These are phyloP conservation scores for Hypoxylon fragiforme DNA, from an alignment of 495 filamentous ascomycete genomes.

Conservation along the genomic window DNA sequence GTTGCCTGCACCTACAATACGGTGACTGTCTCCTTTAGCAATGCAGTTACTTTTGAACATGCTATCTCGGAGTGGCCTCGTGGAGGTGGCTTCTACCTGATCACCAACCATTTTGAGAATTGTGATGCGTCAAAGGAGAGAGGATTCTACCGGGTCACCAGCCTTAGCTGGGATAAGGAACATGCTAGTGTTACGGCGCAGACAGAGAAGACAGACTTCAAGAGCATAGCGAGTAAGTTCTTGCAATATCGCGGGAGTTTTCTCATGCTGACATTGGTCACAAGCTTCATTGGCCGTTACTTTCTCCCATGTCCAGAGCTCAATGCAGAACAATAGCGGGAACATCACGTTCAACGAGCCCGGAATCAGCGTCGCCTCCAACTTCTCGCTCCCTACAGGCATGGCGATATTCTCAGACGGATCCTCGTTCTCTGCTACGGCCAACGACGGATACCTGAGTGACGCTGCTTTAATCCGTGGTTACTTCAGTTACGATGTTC, in stretches of 20 bases:
- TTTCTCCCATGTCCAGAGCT: conserved; percentile 29
- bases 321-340: conserved; percentile 13
- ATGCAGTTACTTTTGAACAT: conserved; percentile 23
- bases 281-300: conserved; percentile 17
- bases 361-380: conserved; percentile 28
- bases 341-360: conserved; percentile 34
- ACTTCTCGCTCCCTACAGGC: conserved; percentile 30
- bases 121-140: conserved; percentile 34
- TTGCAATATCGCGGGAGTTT: neutral
- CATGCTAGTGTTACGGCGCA: conserved; percentile 20
- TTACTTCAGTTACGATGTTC: conserved; percentile 37
- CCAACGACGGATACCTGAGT: conserved; percentile 29
- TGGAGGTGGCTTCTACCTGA: conserved; percentile 28
- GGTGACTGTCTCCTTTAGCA: conserved; percentile 34
- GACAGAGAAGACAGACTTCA: conserved; percentile 21
- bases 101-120: conserved; percentile 36
- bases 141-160: conserved; percentile 28
- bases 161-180: conserved; percentile 31
- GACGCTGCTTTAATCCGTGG: conserved; percentile 36
- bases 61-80: conserved; percentile 27
- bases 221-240: conserved; percentile 34
- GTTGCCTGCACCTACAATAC: conserved; percentile 29
- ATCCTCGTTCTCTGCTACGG: conserved; percentile 28
- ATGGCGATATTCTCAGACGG: conserved; percentile 27
- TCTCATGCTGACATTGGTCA: conserved; percentile 1